These are phyloP conservation scores for Neocallimastix lanati DNA, from an alignment of 192 early-diverging fungal genomes.

Conservation along the genomic window DNA sequence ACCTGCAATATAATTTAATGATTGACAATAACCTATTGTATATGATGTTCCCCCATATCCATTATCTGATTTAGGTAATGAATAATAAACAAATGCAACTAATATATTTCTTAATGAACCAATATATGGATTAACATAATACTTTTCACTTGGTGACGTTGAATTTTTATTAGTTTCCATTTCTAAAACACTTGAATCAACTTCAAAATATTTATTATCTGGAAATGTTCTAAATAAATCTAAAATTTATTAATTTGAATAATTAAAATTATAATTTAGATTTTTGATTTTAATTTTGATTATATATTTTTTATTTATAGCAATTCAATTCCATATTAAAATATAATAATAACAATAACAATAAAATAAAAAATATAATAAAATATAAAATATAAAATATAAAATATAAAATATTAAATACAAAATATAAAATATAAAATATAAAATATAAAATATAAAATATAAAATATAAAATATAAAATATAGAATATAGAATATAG, in stretches of 20 bases:
- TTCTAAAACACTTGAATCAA: neutral
- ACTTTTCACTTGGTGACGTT: neutral
- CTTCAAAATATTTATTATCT: constrained; percentile 24
- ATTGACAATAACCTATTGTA: constrained; percentile 68
- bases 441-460: too few species aligned
- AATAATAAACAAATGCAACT: constrained; percentile 52
- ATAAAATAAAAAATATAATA: too few species aligned
- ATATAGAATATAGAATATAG: too few species aligned
- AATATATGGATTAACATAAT: constrained; percentile 9
- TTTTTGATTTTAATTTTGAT: too few species aligned
- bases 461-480: too few species aligned
- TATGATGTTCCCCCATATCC: constrained; percentile 5
- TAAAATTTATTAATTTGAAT: constrained; percentile 7
- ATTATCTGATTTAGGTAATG: constrained; percentile 3
- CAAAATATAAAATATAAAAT: too few species aligned
- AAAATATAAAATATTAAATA: too few species aligned
- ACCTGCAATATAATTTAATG: constrained; percentile 60
- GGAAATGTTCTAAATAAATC: constrained; percentile 63
- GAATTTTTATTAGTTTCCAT: neutral
- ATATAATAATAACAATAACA: too few species aligned
- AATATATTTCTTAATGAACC: constrained; percentile 46
- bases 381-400: too few species aligned
- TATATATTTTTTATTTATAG: too few species aligned
- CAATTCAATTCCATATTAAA: too few species aligned
- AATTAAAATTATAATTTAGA: too few species aligned